These are phyloP conservation scores for Epichloe typhina DNA, from an alignment of 2,329 filamentous ascomycete genomes.

Conservation along the genomic window DNA sequence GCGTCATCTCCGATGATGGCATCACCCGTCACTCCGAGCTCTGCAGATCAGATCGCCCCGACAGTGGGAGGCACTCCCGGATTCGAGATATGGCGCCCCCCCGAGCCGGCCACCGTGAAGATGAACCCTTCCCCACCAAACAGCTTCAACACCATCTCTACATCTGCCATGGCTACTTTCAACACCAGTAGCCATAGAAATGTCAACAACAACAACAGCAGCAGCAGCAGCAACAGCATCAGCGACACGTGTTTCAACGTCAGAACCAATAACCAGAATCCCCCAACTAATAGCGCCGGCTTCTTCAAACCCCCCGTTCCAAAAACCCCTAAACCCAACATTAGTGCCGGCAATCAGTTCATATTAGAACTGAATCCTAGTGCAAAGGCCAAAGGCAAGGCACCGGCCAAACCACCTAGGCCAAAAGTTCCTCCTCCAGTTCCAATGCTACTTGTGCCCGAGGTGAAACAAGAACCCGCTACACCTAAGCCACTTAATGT, in stretches of 20 bases:
- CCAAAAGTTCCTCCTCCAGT: conserved; percentile 13
- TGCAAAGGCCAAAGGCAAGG: conserved; percentile 21
- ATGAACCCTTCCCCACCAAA: conserved; percentile 13
- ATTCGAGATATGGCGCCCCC: conserved; percentile 24
- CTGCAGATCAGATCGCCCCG: conserved; percentile 9
- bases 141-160: conserved; percentile 9
- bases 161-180: neutral
- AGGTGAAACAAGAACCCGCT: conserved; percentile 18
- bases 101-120: conserved; percentile 13
- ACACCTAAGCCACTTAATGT: conserved; percentile 16
- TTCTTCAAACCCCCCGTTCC: conserved; percentile 27
- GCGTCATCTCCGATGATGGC: conserved; percentile 12
- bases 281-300: conserved; percentile 5
- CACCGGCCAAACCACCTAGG: conserved; percentile 20
- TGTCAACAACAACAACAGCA: neutral
- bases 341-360: conserved; percentile 22
- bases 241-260: neutral
- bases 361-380: conserved; percentile 23
- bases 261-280: neutral
- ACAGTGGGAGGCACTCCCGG: conserved; percentile 21
- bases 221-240: neutral
- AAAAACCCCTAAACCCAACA: conserved; percentile 24
- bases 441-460: conserved; percentile 12
- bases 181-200: neutral
- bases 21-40: conserved; percentile 10